Evolutionary conservation across 169 alveolate species (phyloP), one percentile per base, ranked within the genome.

Genomic region (Cryptosporidium ryanae): DNA sequence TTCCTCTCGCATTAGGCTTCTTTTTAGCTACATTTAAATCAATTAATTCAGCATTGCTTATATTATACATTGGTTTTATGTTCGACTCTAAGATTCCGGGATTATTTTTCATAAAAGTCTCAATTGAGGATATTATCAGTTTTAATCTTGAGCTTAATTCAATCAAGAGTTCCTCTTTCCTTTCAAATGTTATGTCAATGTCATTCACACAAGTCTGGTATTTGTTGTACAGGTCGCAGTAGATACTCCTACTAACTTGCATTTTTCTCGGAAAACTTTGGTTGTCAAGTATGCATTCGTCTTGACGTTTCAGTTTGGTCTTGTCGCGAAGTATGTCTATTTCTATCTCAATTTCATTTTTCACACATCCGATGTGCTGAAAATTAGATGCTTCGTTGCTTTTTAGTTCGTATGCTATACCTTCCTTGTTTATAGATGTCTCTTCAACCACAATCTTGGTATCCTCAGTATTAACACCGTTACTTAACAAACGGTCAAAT

Each of bases 141-240:
- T 43, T 59, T 38, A 59, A 6, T 61, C 49, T 55, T 0, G 64
- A 43, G 34, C 59, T n/a, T 10, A 76, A 31, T 29, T 76, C 61
- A 18, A 43, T 1, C 17, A 59, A 4, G 27, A 76, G 31, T 17
- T 76, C 76, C 2, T 21, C 12, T 29, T 76, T 76, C 25, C 71
- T 76, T 29, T 76, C 65, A 43, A 76, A 76, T 17, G 87, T 59
- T 7, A 76, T 55, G 10, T 76, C 87, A 18, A 76, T 76, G 18
- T 76, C 87, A 29, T 61, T 76, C 23, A n/a, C 59, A n/a, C 50
- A 76, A n/a, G 63, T 76, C 15, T 21, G 64, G 23, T 44, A 76
- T 48, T 50, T 57, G 12, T 76, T 61, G 21, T 23, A 76, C 15
- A 44, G 10, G 21, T 76, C 87, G 8, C 18, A 5, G 29, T 66